These are phyloP conservation scores for Penicillium lividum DNA, from an alignment of 495 filamentous ascomycete genomes.

Conservation along the genomic window DNA sequence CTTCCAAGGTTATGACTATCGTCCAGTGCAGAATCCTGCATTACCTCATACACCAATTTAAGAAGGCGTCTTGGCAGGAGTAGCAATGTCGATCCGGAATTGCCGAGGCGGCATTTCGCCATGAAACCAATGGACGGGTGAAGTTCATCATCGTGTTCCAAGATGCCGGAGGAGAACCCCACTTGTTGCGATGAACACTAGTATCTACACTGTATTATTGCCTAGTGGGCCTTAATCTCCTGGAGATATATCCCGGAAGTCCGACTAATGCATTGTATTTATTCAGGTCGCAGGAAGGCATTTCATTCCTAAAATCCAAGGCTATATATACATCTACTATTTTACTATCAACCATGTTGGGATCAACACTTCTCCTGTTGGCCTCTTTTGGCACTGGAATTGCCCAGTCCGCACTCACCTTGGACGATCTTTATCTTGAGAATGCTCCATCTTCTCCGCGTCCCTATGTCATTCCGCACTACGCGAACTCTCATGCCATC, in stretches of 20 bases:
- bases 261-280: background rate
- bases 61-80: background rate
- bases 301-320: background rate
- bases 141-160: background rate
- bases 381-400: constrained; percentile 14
- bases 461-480: constrained; percentile 35
- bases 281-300: background rate
- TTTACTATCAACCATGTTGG: constrained; percentile 15
- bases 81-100: constrained; percentile 16
- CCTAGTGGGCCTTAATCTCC: background rate
- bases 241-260: background rate
- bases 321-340: no score
- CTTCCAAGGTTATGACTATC: background rate
- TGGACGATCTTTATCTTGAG: constrained; percentile 28
- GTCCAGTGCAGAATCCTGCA: background rate
- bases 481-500: constrained; percentile 34
- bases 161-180: background rate
- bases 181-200: background rate
- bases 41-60: background rate
- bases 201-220: background rate
- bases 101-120: constrained; percentile 6
- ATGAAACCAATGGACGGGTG: background rate
- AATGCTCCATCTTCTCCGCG: constrained; percentile 30
- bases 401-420: constrained; percentile 13
- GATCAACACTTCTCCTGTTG: constrained; percentile 13